phyloP scores from a whole-genome alignment of 1,139 yeast species.

The Suhomyces bokatorum region DNA sequence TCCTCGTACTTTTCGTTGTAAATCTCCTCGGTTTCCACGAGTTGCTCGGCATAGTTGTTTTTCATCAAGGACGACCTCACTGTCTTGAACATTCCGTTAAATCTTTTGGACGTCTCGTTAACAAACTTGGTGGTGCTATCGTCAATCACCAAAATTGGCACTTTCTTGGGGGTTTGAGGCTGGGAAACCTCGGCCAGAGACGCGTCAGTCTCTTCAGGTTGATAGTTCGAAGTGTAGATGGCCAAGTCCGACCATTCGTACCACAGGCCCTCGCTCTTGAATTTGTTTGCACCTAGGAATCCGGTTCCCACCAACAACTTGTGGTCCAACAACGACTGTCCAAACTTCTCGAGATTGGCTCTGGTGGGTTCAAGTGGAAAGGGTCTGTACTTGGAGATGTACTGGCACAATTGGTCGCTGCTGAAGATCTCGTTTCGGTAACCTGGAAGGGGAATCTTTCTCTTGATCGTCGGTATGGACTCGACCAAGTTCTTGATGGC shows the following conservation, averaged over 20 bases:
- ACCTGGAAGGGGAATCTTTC: constrained; percentile 46
- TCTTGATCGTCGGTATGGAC: constrained; percentile 29
- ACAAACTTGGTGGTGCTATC: constrained; percentile 24
- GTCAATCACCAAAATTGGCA: constrained; percentile 14
- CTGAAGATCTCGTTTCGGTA: constrained; percentile 41
- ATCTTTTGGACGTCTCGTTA: constrained; percentile 32
- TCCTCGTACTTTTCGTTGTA: constrained; percentile 37
- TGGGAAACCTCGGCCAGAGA: neutral
- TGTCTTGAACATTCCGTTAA: constrained; percentile 29
- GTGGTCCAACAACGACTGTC: constrained; percentile 42
- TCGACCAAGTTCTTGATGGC: constrained; percentile 28
- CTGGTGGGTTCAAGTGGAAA: constrained; percentile 41
- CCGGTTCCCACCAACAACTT: constrained; percentile 38
- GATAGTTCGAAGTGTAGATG: constrained; percentile 21
- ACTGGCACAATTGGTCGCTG: constrained; percentile 41
- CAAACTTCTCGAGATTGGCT: constrained; percentile 42
- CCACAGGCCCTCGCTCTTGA: constrained; percentile 49
- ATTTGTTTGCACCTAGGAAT: constrained; percentile 35
- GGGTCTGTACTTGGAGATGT: constrained; percentile 30
- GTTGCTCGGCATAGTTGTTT: constrained; percentile 33
- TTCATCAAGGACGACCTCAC: constrained; percentile 33
- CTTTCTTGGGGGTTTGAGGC: constrained; percentile 8
- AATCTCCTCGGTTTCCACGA: constrained; percentile 30
- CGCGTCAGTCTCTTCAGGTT: neutral
- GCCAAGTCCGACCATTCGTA: constrained; percentile 49